These are phyloP conservation scores for Furcasterigmium sp. DNA, from an alignment of 2,329 filamentous ascomycete genomes.

Conservation along the genomic window DNA sequence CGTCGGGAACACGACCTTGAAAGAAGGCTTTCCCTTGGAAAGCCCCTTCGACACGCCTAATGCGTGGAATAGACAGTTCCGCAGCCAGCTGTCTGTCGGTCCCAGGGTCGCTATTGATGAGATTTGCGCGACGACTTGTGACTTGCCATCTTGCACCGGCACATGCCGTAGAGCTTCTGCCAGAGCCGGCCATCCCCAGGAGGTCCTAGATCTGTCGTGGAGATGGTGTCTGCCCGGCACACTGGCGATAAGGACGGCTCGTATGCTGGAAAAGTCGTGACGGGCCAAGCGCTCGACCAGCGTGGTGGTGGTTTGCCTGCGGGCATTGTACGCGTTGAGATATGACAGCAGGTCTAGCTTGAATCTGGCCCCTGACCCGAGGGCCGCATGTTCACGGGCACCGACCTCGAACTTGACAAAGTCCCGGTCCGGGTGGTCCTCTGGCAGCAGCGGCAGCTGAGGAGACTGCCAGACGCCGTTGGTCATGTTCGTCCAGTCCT, in stretches of 20 bases:
- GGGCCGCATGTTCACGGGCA: not conserved
- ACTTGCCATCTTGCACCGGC: slow-evolving; percentile 32
- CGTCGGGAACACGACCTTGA: slow-evolving; percentile 77
- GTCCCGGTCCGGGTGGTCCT: not conserved
- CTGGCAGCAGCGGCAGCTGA: slow-evolving; percentile 47
- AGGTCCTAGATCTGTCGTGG: slow-evolving; percentile 40
- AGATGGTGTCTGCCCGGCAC: slow-evolving; percentile 63
- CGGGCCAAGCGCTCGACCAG: slow-evolving; percentile 52
- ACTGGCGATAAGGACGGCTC: slow-evolving; percentile 71
- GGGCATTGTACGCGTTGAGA: slow-evolving; percentile 61
- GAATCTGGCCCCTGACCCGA: slow-evolving; percentile 55
- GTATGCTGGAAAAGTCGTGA: slow-evolving; percentile 67
- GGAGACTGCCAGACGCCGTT: slow-evolving; percentile 80
- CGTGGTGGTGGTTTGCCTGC: slow-evolving; percentile 42
- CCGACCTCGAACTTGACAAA: not conserved
- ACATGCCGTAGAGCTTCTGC: slow-evolving; percentile 53
- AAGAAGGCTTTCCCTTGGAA: slow-evolving; percentile 34
- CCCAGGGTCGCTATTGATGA: slow-evolving; percentile 82
- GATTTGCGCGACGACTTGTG: slow-evolving; percentile 58
- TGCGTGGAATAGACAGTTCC: slow-evolving; percentile 53
- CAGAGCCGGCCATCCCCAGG: slow-evolving; percentile 75
- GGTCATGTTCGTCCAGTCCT: slow-evolving; percentile 85
- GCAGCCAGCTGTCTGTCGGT: slow-evolving; percentile 65
- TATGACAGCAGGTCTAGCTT: slow-evolving; percentile 73
- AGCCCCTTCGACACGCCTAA: slow-evolving; percentile 27